phyloP scores from a whole-genome alignment of 192 early-diverging fungal genomes.

The Linnemannia exigua region DNA sequence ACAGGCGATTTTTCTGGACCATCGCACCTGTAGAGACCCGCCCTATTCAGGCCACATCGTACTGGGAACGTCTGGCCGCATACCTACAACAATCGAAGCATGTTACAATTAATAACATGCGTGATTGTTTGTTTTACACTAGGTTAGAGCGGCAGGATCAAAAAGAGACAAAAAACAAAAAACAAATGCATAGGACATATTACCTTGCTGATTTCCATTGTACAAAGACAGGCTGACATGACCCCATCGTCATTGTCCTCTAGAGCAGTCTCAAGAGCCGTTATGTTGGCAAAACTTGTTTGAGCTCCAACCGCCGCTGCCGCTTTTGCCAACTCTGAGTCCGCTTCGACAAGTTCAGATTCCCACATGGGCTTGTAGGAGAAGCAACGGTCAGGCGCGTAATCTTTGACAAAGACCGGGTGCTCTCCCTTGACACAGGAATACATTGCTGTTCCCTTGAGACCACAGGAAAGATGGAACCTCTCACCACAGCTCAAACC shows the following conservation, averaged over 20 bases:
- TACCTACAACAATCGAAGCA: not conserved
- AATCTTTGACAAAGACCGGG: not conserved
- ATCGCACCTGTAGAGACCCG: not conserved
- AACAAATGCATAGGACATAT: too few relatives aligned
- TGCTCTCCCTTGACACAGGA: not conserved
- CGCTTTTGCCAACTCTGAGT: not conserved
- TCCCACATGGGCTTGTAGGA: not conserved
- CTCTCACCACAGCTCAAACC: not conserved
- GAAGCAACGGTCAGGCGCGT: not conserved
- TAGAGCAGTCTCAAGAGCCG: not conserved
- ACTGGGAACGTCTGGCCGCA: not conserved
- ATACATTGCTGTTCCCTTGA: not conserved
- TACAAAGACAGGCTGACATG: not conserved
- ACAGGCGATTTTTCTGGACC: not conserved
- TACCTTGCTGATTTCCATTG: not conserved
- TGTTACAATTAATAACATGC: not conserved
- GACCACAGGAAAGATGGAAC: not conserved
- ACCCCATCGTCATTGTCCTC: not conserved
- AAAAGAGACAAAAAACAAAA: not conserved
- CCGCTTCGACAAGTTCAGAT: too few relatives aligned
- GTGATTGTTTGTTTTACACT: too few relatives aligned
- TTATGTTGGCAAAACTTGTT: too few relatives aligned
- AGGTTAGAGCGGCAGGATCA: not conserved
- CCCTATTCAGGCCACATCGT: not conserved
- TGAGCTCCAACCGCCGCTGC: too few relatives aligned